These are phyloP conservation scores for Trypanosoma platydactyli DNA, from an alignment of 208 protist species.

Conservation along the genomic window DNA sequence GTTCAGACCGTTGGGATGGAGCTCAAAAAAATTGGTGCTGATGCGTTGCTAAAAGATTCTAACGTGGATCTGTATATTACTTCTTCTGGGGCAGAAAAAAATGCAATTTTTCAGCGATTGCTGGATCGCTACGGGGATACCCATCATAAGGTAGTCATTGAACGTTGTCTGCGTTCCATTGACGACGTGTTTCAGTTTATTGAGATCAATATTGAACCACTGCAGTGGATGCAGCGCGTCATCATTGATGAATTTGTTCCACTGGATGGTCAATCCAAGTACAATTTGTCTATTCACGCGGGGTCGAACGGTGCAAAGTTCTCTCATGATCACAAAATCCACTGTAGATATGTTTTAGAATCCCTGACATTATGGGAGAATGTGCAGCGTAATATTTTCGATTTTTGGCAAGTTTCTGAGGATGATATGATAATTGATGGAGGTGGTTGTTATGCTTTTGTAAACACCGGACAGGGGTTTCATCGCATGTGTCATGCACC, in stretches of 20 bases:
- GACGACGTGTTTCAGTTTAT: slow-evolving; percentile 94
- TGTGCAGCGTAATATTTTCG: slow-evolving; percentile 92
- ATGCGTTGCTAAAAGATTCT: slow-evolving; percentile 65
- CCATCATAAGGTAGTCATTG: slow-evolving; percentile 43
- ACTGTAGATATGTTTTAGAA: slow-evolving; percentile 96
- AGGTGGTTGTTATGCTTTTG: slow-evolving; percentile 61
- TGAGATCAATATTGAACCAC: slow-evolving; percentile 69
- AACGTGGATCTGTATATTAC: slow-evolving; percentile 60
- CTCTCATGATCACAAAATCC: slow-evolving; percentile 91
- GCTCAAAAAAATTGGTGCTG: slow-evolving; percentile 47
- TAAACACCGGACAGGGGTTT: slow-evolving; percentile 95
- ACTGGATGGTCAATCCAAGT: slow-evolving; percentile 27
- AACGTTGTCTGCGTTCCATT: slow-evolving; percentile 93
- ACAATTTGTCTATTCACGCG: slow-evolving; percentile 48
- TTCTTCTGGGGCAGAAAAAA: slow-evolving; percentile 51
- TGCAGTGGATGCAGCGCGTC: slow-evolving; percentile 54
- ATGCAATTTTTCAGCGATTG: slow-evolving; percentile 48
- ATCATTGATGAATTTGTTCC: slow-evolving; percentile 67
- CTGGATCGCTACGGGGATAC: slow-evolving; percentile 52
- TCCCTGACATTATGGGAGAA: slow-evolving; percentile 95
- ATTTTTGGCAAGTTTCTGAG: slow-evolving; percentile 94
- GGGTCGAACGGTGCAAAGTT: slow-evolving; percentile 88
- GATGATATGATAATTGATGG: slow-evolving; percentile 89
- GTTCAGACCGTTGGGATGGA: slow-evolving; percentile 85
- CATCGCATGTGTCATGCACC: slow-evolving; percentile 93